Base-by-base conservation (phyloP, 2,329 filamentous ascomycete species). In the Pseudophaeomoniella oleicola region DNA sequence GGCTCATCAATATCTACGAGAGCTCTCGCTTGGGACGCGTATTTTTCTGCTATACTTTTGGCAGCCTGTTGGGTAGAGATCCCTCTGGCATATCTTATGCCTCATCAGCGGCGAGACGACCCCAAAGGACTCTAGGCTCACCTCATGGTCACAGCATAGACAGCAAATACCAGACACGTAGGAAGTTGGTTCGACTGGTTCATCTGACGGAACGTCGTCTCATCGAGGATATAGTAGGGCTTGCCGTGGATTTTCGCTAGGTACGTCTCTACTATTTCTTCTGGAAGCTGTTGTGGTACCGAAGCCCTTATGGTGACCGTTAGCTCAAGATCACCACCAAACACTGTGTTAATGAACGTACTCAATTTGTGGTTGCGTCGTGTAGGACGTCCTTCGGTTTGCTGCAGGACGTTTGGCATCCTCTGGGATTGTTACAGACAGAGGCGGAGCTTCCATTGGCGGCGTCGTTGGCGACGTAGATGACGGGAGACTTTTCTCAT, bases 1-100 rank as follows among this genome's bases (percentile, higher is more conserved):
- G 84, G 83, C 45, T 88, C 81, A 49, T 92, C 85, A 5, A 77
- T 72, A 52, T 90, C 81, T 12, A 92, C 68, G 44, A 79, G 75
- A 16, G 63, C 62, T 38, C 84, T 72, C 6, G 85, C 71, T 40
- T 75, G 72, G n/a, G 66, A 57, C 10, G 81, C 78, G 53, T 82
- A 83, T 27, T 86, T 78, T 39, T 86, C 74, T 45, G 81, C 80
- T 31, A 78, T 62, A 38, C 71, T 70, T 2, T 80, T 66, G 3
- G 81, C 75, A 27, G 75, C 71, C 46, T 78, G 75, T 48, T 80
- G 75, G 4, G 76, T 78, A 43, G 69, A 70, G 2, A 72, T 71
- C 52, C 83, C 76, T 19, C 72, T 66, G 15, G 78, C 75, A 55
- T 84, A 81, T 59, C 83, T 82, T 6, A 27, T 6, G 22, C n/a